Conservation (phyloP, 768 basidiomycete genomes). For the Lyophyllum shimeji region DNA sequence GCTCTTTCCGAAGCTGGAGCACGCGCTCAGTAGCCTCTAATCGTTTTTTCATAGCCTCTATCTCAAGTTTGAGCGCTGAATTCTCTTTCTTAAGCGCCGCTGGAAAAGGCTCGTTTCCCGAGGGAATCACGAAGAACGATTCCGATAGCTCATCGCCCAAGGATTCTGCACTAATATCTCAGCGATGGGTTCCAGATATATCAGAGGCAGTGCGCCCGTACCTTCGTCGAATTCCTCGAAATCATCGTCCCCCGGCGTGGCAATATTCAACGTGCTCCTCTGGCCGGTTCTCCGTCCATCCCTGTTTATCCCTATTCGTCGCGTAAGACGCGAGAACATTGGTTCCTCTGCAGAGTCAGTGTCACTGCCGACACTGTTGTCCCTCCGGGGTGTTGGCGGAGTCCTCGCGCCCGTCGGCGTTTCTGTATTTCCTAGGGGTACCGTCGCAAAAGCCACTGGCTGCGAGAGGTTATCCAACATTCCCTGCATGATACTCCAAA, state of each 20-base stretch:
- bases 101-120: constrained; percentile 51
- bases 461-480: constrained; percentile 86
- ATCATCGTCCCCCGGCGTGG: constrained; percentile 37
- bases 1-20: constrained; percentile 71
- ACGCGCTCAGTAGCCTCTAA: constrained; percentile 61
- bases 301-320: constrained; percentile 45
- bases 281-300: constrained; percentile 23
- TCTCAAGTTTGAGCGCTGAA: constrained; percentile 54
- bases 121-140: constrained; percentile 76
- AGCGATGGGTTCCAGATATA: neutral
- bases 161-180: constrained; percentile 7
- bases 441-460: constrained; percentile 81
- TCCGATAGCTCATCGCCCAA: constrained; percentile 72
- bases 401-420: constrained; percentile 25
- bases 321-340: constrained; percentile 55
- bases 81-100: constrained; percentile 68
- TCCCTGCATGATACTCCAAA: constrained; percentile 86
- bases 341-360: constrained; percentile 64
- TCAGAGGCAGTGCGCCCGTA: constrained; percentile 24
- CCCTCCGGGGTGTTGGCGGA: constrained; percentile 33
- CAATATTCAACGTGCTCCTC: constrained; percentile 14
- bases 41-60: constrained; percentile 55
- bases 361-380: constrained; percentile 61
- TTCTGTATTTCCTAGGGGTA: constrained; percentile 58
- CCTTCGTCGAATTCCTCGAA: constrained; percentile 71